Evolutionary conservation across 23 red algal species (phyloP).

Genomic region (Gracilariopsis chorda): DNA sequence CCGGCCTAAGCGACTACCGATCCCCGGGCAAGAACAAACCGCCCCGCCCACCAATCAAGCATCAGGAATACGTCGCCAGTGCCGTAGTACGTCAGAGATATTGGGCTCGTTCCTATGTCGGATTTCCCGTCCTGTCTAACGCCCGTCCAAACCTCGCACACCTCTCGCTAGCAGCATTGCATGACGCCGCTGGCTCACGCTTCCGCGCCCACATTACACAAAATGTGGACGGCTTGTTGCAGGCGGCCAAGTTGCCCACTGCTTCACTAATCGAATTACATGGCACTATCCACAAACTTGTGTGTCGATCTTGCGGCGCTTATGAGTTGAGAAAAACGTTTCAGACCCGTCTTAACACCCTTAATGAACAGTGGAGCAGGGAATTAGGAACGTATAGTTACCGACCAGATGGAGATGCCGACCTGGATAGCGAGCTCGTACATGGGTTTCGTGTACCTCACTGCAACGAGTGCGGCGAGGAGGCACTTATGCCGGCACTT

Average conservation of each 20-base stretch:
- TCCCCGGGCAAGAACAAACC: conserved; percentile 59
- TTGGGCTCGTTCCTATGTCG: conserved; percentile 88
- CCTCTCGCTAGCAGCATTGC: conserved; percentile 20
- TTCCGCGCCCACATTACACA: conserved; percentile 61
- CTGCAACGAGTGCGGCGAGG: conserved; percentile 51
- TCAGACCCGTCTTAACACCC: conserved; percentile 39
- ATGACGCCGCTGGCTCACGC: neutral
- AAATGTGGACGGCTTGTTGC: conserved; percentile 81
- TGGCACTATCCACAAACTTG: conserved; percentile 62
- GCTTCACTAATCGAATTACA: conserved; percentile 70
- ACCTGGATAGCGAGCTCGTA: conserved; percentile 38
- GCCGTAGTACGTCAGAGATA: conserved; percentile 61
- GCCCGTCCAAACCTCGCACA: conserved; percentile 65
- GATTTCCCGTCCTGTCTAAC: conserved; percentile 58
- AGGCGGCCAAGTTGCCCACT: neutral
- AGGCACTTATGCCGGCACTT: conserved; percentile 54
- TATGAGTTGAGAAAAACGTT: conserved; percentile 25
- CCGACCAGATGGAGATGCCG: conserved; percentile 78
- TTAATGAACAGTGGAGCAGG: conserved; percentile 49
- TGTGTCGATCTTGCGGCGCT: conserved; percentile 62
- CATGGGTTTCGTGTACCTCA: conserved; percentile 49
- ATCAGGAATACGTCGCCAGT: conserved; percentile 54
- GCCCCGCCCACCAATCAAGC: conserved; percentile 65
- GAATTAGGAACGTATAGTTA: conserved; percentile 34
- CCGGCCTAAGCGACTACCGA: conserved; percentile 75